Evolutionary conservation across 768 basidiomycete genomes (phyloP), one percentile per base, ranked within the genome.

Genomic region (Termitomyces sp.): DNA sequence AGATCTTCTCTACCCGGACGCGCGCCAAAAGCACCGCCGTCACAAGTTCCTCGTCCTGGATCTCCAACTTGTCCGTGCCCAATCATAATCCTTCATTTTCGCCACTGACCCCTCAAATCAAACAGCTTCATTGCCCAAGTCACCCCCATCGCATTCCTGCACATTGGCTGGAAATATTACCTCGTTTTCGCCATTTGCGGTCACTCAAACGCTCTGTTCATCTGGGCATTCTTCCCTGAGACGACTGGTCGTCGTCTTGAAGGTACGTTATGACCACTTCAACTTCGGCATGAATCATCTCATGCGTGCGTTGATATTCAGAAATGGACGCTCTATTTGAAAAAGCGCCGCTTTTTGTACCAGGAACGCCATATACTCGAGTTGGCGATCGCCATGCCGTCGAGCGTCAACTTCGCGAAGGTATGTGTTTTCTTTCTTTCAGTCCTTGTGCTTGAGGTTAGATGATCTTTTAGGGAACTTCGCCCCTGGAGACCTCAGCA

Each of bases 151-250:
- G 76, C 76, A 2, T 79, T 79, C 55, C 53, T 41, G 5, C 65
- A 60, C 5, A 74, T 78, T 46, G 75, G 75, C 5, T 77, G 76
- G 76, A 76, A 72, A 73, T 76, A 10, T 47, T 59, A 78, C 57
- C 70, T 78, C 14, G 77, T 78, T 3, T 78, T 77, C 44, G 76
- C 75, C 0, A 77, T 79, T 50, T 77, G 74, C 53, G 72, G 76
- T 2, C 75, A 77, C 61, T 75, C 76, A 2, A 79, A 79, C 54
- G 74, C 76, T 1, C 62, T 78, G 12, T 74, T 74, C 53, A 71
- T 77, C 26, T 77, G 75, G 76, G 72, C 74, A 1, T 76, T 78
- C 61, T 77, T 67, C 64, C 77, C 76, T 6, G 76, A 78, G 68
- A 78, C 76, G 0, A 72, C 74, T 22, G 75, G 76, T 3, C 74